These are phyloP conservation scores for Entomortierella parvispora DNA, from an alignment of 192 early-diverging fungal genomes.

Conservation along the genomic window DNA sequence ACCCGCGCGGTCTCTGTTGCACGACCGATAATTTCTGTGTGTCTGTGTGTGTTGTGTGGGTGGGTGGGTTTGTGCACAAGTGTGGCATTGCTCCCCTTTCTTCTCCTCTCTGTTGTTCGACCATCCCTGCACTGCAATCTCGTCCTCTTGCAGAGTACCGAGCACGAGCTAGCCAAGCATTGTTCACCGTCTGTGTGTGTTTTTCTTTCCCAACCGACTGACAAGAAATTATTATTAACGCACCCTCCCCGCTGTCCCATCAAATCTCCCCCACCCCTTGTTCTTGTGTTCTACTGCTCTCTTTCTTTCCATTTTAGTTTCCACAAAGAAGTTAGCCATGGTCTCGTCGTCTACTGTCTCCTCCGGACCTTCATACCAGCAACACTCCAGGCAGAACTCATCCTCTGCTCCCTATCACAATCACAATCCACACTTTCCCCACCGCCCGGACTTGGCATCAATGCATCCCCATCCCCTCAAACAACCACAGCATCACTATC, in stretches of 20 bases:
- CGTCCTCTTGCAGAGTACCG: no score
- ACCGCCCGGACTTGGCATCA: conserved; percentile 18
- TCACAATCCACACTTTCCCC: background rate
- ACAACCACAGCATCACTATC: conserved; percentile 3
- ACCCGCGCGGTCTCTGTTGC: no score
- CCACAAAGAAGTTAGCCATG: background rate
- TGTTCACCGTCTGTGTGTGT: no score
- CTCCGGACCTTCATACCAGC: background rate
- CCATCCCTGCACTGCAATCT: no score
- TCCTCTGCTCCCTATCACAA: background rate
- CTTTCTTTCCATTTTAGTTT: conserved; percentile 2
- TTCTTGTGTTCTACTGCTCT: background rate
- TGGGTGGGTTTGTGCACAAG: no score
- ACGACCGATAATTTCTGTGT: no score
- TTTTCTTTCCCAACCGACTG: no score
- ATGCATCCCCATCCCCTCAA: conserved; percentile 3
- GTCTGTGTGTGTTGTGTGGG: no score
- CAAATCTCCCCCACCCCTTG: background rate
- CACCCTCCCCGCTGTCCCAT: background rate
- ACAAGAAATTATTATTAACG: no score
- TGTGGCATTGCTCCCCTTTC: no score
- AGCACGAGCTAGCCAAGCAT: no score
- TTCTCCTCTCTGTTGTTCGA: no score
- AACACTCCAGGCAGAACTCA: background rate
- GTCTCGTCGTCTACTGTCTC: background rate